Conservation (phyloP, 345 rosid genomes). For the Mangifera indica region DNA sequence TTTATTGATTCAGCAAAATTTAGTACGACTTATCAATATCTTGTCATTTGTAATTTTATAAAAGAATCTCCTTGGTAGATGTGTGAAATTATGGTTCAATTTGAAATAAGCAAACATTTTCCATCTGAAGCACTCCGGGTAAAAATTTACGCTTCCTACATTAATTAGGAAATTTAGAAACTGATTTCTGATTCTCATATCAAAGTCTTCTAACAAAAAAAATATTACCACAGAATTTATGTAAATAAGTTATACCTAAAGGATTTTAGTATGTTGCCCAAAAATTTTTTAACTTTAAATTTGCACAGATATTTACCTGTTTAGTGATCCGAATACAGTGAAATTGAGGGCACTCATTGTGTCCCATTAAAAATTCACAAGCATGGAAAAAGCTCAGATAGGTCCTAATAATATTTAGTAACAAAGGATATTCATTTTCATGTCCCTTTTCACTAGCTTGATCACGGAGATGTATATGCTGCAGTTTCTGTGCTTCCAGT, state of each 20-base stretch:
- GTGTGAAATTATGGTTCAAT: neutral
- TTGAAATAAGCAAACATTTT: neutral
- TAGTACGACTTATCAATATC: neutral
- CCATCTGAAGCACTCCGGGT: neutral
- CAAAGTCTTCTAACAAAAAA: neutral
- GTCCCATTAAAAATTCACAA: neutral
- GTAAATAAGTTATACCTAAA: no score
- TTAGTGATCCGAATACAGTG: neutral
- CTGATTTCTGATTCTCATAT: neutral
- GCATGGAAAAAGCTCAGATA: neutral
- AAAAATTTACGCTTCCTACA: neutral
- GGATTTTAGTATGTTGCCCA: neutral
- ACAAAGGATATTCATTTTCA: conserved; percentile 84
- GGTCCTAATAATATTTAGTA: conserved; percentile 23
- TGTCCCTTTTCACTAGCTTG: conserved; percentile 85
- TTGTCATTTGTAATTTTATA: neutral
- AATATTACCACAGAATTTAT: neutral
- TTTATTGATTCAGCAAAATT: neutral
- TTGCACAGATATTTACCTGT: neutral
- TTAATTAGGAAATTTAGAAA: neutral
- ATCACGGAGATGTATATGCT: conserved; percentile 71
- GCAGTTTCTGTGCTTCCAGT: conserved; percentile 65
- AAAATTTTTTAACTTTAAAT: neutral
- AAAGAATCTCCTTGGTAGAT: neutral
- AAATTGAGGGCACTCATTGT: neutral